Base-by-base conservation (phyloP, 805 yeast genomes). In the Lipomyces orientalis region DNA sequence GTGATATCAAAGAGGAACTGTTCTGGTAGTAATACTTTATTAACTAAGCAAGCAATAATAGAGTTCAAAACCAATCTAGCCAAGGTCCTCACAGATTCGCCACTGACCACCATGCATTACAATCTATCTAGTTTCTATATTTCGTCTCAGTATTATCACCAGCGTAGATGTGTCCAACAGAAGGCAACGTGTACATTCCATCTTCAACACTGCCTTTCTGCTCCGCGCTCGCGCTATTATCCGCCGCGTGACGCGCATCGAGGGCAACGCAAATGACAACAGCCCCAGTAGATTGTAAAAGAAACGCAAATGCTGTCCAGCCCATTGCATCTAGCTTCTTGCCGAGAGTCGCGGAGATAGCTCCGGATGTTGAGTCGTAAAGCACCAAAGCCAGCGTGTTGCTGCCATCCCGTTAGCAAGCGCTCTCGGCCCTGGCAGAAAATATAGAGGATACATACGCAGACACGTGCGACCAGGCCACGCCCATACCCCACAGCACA, bases 271-370 rank as follows among this genome's bases (percentile, higher is more conserved):
- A 49, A 19, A 57, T 37, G 19, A 67, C 60, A 14, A 56, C 33
- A 2, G 54, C 60, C 25, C 35, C 61, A 33, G 62, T 64, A 10
- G 60, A 51, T 12, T 62, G 52, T 5, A 65, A 43, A 16, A 64
- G 16, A 57, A 68, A 68, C 35, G 67, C 51, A 29, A 68, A 68
- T 2, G 67, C 55, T 9, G 71, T 61, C 71, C 71, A 68, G 8
- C 67, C 67, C 71, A 68, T 68, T 7, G 71, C 69, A 54, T 68
- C 71, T 56, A 60, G 34, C 57, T 60, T 59, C 29, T 58, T 46
- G 9, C 71, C 71, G 12, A 64, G 58, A 12, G 54, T 33, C 29
- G 69, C 71, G 9, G 54, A 31, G 34, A 67, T 52, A 2, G 64
- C 61, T 5, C 58, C 64, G 10, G 39, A 31, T 29, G 68, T 67